Base-by-base conservation (phyloP, 257 asterid genomes). In the Mitragyna speciosa region DNA sequence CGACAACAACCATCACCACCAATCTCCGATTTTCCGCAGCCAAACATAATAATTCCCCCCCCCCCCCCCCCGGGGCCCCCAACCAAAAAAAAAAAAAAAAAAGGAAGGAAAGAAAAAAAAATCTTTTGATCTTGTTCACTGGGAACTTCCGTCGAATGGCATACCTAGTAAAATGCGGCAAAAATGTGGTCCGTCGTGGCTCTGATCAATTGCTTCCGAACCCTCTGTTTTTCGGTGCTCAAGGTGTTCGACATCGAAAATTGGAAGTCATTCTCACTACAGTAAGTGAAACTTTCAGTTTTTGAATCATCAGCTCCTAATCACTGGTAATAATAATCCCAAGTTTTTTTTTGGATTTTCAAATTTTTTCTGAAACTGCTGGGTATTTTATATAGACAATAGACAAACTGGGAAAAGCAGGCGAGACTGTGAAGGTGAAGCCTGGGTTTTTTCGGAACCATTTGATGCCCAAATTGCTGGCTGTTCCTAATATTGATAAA, bases 401-500 rank as follows among this genome's bases (percentile, higher is more conserved):
- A 76, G 91, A 87, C 75, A 93, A 95, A 85, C 98, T 95, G 26
- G 98, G 99, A 24, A 93, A 80, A 87, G 91, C 95, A 33, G 99
- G 99, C 41, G 98, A 95, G 73, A 95, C 96, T 4, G 99, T 93
- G 36, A 90, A 91, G 89, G 98, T 95, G n/a, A 97, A 96, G 68
- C 98, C 98, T 0, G 99, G 99, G 28, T 91, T 84, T 84, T 95
- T 95, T 76, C 95, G 99, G 76, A 95, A 95, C 86, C 93, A 95
- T 88, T 83, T 95, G 90, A 95, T 95, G 99, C 99, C 98, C 4
- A 95, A 94, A 78, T 76, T 95, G 87, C 91, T 92, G 26, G 98
- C 97, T 36, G 94, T 93, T 11, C 99, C 99, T 0, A 92, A 89
- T 82, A 95, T 93, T n/a, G 97, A 92, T 74, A 95, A 95, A 85